Conservation (phyloP, 1,139 yeast species). For the Blastobotrys niveus region DNA sequence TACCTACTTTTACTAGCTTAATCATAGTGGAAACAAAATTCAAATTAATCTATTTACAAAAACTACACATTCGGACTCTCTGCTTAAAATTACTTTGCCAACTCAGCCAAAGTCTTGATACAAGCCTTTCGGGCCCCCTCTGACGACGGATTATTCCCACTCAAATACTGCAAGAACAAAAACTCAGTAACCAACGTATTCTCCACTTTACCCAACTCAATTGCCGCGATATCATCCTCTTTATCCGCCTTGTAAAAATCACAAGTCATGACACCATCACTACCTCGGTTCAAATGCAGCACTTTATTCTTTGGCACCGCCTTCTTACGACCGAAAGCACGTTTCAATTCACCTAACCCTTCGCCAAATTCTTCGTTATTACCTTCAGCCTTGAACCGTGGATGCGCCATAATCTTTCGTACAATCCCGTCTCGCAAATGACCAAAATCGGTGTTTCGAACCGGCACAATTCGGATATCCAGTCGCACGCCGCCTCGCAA, state of each 20-base stretch:
- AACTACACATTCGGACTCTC: background rate
- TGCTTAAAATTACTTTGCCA: background rate
- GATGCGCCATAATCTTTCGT: conserved; percentile 62
- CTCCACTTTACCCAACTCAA: conserved; percentile 34
- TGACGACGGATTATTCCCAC: conserved; percentile 57
- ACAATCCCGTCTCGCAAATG: conserved; percentile 87
- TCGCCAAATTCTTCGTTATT: conserved; percentile 29
- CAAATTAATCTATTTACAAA: conserved; percentile 1
- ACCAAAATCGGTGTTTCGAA: conserved; percentile 80
- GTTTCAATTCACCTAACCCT: conserved; percentile 35
- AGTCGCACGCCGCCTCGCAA: conserved; percentile 58
- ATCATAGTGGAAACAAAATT: background rate
- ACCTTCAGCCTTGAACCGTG: conserved; percentile 33
- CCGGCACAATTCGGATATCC: conserved; percentile 73
- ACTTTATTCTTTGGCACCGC: conserved; percentile 53
- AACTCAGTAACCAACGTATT: conserved; percentile 46
- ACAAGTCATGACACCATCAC: conserved; percentile 44
- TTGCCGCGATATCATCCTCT: conserved; percentile 34
- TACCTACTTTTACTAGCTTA: no score
- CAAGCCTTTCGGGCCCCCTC: conserved; percentile 33
- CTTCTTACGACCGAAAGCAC: conserved; percentile 36
- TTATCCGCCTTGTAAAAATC: conserved; percentile 38
- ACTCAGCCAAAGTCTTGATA: conserved; percentile 24
- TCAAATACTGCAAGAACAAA: conserved; percentile 54
- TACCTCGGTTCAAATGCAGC: conserved; percentile 45